Base-by-base conservation (phyloP, 2,329 filamentous ascomycete species). In the Aspergillus udagawae region DNA sequence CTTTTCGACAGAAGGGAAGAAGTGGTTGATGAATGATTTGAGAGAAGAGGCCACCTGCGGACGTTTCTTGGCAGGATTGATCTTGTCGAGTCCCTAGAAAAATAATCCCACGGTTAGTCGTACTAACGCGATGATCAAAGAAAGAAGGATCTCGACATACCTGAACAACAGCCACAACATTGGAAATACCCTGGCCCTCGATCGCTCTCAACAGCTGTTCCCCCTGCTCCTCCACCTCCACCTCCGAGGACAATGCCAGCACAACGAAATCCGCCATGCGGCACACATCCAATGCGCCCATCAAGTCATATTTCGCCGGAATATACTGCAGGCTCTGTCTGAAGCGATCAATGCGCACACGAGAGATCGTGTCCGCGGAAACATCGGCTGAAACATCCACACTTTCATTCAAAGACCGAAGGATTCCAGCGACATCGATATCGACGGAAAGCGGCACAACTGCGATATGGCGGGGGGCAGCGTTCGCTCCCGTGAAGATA, bases 251-350 rank as follows among this genome's bases (percentile, higher is more conserved):
- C 3, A 99, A 77, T 14, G 96, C 81, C 59, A 97, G 86, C 7
- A 97, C 76, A 12, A 99, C 90, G 72, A 95, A 97, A 73, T 99
- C 94, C 41, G 94, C 92, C 20, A 91, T 83, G 55, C 91, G 86
- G 60, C 91, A 92, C 42, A 91, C 91, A 75, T 99, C 92, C 56
- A 97, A 76, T 54, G 89, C 90, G 38, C 86, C 84, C 21, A 90
- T 81, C 17, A 97, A 75, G 61, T 96, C 89, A 55, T 88, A 82
- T 65, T 86, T 84, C 0, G 89, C 79, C 0, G 90, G 85, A 8
- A 97, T 75, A 71, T 96, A 99, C 74, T 95, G 89, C 12, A 99
- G 74, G 69, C 89, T 96, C 73, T 97, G 93, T 79, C 96, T 96
- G 80, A 97, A 99, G 32, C 94, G 85, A 60, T 96, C 92, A 66